These are phyloP conservation scores for Rhizopus delemar DNA, from an alignment of 371 early-diverging fungal genomes.

Conservation along the genomic window DNA sequence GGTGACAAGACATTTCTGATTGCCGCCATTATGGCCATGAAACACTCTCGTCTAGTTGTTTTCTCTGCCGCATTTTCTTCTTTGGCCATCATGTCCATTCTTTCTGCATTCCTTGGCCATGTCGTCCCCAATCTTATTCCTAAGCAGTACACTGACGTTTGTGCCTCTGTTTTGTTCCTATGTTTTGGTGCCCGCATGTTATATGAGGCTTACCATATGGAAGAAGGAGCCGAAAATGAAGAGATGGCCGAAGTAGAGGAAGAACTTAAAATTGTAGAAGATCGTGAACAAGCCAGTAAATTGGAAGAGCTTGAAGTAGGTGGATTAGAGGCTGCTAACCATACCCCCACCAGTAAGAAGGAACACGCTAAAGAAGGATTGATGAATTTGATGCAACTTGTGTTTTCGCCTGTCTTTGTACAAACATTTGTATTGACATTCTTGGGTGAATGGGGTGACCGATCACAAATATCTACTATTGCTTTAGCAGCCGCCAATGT, in stretches of 20 bases:
- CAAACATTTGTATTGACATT: constrained; percentile 95
- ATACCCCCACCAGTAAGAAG: constrained; percentile 12
- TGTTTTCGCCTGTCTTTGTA: constrained; percentile 90
- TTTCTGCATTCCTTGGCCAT: constrained; percentile 91
- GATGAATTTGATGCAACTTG: constrained; percentile 63
- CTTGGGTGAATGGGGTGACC: constrained; percentile 97
- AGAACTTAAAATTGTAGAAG: constrained; percentile 82
- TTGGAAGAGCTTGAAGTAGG: constrained; percentile 54
- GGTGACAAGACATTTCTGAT: constrained; percentile 98
- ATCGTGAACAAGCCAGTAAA: constrained; percentile 57
- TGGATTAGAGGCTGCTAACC: constrained; percentile 7
- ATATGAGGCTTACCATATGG: constrained; percentile 84
- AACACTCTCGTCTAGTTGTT: constrained; percentile 81
- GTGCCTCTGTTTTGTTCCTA: constrained; percentile 83
- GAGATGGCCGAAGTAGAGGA: constrained; percentile 88
- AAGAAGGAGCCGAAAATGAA: constrained; percentile 79
- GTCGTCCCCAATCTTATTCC: constrained; percentile 85
- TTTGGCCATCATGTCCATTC: constrained; percentile 88
- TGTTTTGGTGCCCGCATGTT: constrained; percentile 91
- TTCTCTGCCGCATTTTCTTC: constrained; percentile 88
- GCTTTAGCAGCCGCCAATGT: constrained; percentile 92
- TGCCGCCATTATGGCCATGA: constrained; percentile 96
- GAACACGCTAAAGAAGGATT: constrained; percentile 49
- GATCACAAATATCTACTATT: constrained; percentile 92
- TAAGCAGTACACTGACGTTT: constrained; percentile 77